Evolutionary conservation across 371 early-diverging fungal species (phyloP), one percentile per base, ranked within the genome.

Genomic region (Lichtheimia ornata): DNA sequence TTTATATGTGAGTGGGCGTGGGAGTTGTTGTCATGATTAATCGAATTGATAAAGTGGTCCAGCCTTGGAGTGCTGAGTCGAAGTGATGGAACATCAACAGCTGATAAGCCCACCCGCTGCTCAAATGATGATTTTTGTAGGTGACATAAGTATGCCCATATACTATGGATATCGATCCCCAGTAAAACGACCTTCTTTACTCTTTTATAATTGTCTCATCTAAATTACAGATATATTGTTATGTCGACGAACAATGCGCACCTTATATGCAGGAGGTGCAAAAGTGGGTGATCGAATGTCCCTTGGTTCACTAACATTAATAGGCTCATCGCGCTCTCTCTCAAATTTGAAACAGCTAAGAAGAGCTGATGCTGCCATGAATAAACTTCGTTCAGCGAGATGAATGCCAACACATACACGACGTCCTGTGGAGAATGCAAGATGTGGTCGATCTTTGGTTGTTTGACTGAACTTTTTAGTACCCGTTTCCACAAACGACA

Each of bases 361-460:
- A 17, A 81, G 12, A 25, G 64, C 65, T 7, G 74, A 58, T 4
- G 69, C 62, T 5, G 70, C 80, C 67, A 76, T 69, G 51, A 70
- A 83, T 44, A 83, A 6, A 50, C 53, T 77, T 5, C 81, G 66
- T 57, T 81, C 79, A 14, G 83, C 83, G 5, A 83, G 55, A 56
- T 81, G 79, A 44, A 81, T 73, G 9, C 83, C 83, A 1, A 79
- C 78, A 62, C 83, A 83, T 3, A 71, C 73, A 43, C 83, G 71
- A 5, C 83, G 75, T 2, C 83, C 83, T 3, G 76, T 73, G 2
- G 74, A 77, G 54, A 83, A 77, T 2, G 74, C 66, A 12, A 80
- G 53, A 52, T 79, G 80, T 0, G 82, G 80, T 0, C 73, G 68
- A 17, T 78, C 75, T 20, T 74, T 64, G 1, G 69, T 54, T 20